A percentile compares a stretch with the other conserved stretches of the same genome.
Conservation (phyloP, 345 rosid species). For the Mercurialis annua region DNA sequence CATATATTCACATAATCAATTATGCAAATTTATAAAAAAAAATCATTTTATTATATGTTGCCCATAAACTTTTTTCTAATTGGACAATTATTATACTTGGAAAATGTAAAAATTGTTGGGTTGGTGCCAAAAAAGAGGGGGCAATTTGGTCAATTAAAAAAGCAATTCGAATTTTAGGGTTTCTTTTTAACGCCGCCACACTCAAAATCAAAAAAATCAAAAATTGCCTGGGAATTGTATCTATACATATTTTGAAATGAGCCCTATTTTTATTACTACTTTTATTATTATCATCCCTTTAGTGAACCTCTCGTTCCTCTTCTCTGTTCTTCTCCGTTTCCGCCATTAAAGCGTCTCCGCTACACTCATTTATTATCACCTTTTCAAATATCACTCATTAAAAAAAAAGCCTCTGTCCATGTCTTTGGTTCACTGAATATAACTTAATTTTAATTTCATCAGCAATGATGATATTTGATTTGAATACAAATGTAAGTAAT, state of each 20-base stretch:
- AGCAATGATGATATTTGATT: neutral
- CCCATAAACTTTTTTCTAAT: no score
- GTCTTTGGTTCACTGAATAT: neutral
- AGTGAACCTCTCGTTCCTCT: neutral
- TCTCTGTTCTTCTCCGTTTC: slow-evolving; percentile 2
- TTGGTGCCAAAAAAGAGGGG: no score
- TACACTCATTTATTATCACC: neutral
- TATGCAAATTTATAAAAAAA: no score
- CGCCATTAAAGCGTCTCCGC: neutral
- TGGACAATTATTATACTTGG: no score
- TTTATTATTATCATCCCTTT: no score
- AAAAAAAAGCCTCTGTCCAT: no score
- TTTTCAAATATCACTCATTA: neutral
- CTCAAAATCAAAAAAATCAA: neutral
- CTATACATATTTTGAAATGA: neutral
- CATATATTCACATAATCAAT: no score
- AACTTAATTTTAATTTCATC: neutral
- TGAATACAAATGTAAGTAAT: slow-evolving; percentile 16
- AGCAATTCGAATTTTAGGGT: slow-evolving; percentile 19
- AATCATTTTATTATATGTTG: no score
- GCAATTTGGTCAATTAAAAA: slow-evolving; percentile 3
- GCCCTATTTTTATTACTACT: neutral
- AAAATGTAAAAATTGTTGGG: no score
- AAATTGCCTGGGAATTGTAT: neutral
- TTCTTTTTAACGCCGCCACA: slow-evolving; percentile 15